Conservation (phyloP, 352 stramenopile species). For the Phytopythium oedochilum region DNA sequence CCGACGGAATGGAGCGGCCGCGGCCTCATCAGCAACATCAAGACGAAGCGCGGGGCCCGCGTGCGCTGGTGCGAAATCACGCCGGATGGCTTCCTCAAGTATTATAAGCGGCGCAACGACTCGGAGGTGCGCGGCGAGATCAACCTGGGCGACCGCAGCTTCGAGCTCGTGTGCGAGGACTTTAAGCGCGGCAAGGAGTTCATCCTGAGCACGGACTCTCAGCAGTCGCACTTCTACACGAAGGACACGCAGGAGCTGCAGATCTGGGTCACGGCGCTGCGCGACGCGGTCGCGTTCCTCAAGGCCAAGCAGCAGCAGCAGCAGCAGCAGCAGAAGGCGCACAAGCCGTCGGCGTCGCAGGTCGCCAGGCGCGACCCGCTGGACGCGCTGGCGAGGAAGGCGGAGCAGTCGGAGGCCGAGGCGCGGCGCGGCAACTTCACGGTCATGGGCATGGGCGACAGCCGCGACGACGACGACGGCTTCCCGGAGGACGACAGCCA, state of each 20-base stretch:
- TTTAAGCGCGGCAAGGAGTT: constrained; percentile 73
- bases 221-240: constrained; percentile 87
- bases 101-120: constrained; percentile 86
- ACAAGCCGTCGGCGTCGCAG: constrained; percentile 19
- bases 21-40: constrained; percentile 79
- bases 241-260: constrained; percentile 64
- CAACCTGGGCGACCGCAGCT: constrained; percentile 65
- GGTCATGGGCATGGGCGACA: constrained; percentile 31
- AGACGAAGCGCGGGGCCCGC: constrained; percentile 78
- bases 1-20: constrained; percentile 77
- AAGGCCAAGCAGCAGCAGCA: constrained; percentile 29
- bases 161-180: constrained; percentile 82
- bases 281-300: constrained; percentile 57
- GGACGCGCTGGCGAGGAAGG: constrained; percentile 9
- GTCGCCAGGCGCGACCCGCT: constrained; percentile 3
- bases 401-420: constrained; percentile 22
- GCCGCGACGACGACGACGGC: constrained; percentile 1
- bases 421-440: constrained; percentile 16
- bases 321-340: constrained; percentile 19
- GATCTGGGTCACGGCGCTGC: constrained; percentile 77
- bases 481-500: constrained; percentile 66
- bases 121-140: constrained; percentile 80
- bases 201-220: constrained; percentile 71
- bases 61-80: constrained; percentile 86
- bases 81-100: constrained; percentile 63